Base-by-base conservation (phyloP, 768 basidiomycete genomes). In the Artomyces pyxidatus region DNA sequence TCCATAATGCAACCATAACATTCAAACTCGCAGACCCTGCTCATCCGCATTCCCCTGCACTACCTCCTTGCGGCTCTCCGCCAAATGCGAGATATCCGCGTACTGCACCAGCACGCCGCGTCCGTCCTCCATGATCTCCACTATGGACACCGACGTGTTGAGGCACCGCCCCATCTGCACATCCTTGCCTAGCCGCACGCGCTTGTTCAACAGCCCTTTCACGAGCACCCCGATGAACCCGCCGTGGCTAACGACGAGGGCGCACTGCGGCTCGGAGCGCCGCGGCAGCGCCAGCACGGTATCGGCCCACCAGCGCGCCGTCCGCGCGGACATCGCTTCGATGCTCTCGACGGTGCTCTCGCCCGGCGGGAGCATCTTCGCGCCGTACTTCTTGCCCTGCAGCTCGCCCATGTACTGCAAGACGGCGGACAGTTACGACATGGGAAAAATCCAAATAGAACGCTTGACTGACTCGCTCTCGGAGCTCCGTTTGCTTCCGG, bases 171-270 rank as follows among this genome's bases (percentile, higher is more conserved):
- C 61, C n/a, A 58, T 50, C 22, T 30, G 44, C 17, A 65, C 61
- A 8, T 61, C 65, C 17, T 65, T 58, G 21, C 61, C 70, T 47
- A 67, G 68, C 42, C 48, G 54, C 45, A 75, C 54, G 55, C 67
- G 61, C 28, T 71, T 60, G 38, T 68, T 71, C n/a, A 75, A 54
- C 58, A 87, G 58, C 35, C 60, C 65, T 17, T 68, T 67, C 49
- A 83, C 66, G 47, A 88, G 68, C 25, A 69, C 67, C 17, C 65
- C 64, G 50, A 88, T 85, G 57, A 76, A 72, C 0, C 76, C 84
- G 2, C 84, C 84, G 48, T 90, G 87, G 37, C 80, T 76, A 50
- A 78, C 75, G 11, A 81, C 73, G 26, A 90, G 70, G 39, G 86
- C 29, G 26, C 11, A 16, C 37, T 42, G 35, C 29, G 52, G 30